Conservation (phyloP, 169 alveolate species). For the Plasmodium billcollinsi region DNA sequence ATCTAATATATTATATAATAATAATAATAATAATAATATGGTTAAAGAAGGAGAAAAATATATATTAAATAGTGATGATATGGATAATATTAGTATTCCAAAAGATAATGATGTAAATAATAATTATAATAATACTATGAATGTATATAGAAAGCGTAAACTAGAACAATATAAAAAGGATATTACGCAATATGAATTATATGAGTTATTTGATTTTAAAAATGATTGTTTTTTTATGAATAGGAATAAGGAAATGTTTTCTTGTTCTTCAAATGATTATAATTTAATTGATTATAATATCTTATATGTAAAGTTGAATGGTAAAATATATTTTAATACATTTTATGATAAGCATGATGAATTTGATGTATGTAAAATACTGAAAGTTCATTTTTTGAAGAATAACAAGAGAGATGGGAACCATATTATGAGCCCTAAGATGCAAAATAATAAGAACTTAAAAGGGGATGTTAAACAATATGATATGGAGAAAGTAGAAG, state of each 20-base stretch:
- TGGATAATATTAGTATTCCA: background rate
- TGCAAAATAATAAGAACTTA: background rate
- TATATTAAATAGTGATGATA: slow-evolving; percentile 10
- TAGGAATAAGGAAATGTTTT: slow-evolving; percentile 43
- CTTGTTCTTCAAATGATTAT: background rate
- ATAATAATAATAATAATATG: slow-evolving; percentile 7
- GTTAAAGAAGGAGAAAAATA: slow-evolving; percentile 3
- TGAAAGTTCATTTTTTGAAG: slow-evolving; percentile 34
- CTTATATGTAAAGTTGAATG: slow-evolving; percentile 13
- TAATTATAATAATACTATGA: slow-evolving; percentile 1
- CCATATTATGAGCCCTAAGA: background rate
- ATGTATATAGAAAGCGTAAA: slow-evolving; percentile 41
- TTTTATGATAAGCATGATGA: slow-evolving; percentile 33
- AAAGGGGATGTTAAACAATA: background rate
- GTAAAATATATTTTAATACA: slow-evolving; percentile 71
- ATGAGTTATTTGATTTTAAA: slow-evolving; percentile 50
- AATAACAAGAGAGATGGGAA: background rate
- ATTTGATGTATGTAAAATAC: slow-evolving; percentile 40
- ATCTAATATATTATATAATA: background rate
- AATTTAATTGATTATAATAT: slow-evolving; percentile 22
- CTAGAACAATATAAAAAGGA: slow-evolving; percentile 24
- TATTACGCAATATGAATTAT: slow-evolving; percentile 53
- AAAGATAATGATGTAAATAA: slow-evolving; percentile 22
- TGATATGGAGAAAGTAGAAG: background rate
- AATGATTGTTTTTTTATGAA: slow-evolving; percentile 36